These are phyloP conservation scores for Wickerhamiella vanderwaltii DNA, from an alignment of 805 yeast genomes.

Conservation along the genomic window DNA sequence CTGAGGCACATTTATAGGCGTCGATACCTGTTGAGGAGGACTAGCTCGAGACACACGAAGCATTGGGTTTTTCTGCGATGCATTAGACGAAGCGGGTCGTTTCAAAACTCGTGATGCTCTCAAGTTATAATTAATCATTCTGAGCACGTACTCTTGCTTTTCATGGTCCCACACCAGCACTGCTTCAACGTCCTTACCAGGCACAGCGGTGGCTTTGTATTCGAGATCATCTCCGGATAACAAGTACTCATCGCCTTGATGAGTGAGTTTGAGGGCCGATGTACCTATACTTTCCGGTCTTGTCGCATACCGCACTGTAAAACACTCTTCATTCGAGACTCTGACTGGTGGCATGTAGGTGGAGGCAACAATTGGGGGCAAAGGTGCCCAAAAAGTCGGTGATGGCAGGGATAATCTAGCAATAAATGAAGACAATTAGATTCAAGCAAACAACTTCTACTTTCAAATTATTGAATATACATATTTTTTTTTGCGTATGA, in stretches of 20 bases:
- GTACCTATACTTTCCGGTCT: slow-evolving; percentile 4
- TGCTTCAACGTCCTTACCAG: slow-evolving; percentile 10
- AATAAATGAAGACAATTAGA: too few species aligned
- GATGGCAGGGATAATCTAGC: too few species aligned
- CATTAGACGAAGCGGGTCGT: background rate
- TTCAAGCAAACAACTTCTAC: too few species aligned
- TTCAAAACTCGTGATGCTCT: background rate
- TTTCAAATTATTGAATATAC: too few species aligned
- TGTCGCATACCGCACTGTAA: slow-evolving; percentile 8
- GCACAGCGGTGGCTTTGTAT: background rate
- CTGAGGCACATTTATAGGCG: background rate
- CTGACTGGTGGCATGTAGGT: slow-evolving; percentile 7
- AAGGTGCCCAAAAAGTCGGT: too few species aligned
- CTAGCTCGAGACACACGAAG: background rate
- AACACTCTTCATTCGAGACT: slow-evolving; percentile 6
- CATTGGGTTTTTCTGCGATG: background rate
- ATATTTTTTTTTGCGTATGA: too few species aligned
- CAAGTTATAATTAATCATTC: slow-evolving; percentile 2
- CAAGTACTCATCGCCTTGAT: slow-evolving; percentile 1
- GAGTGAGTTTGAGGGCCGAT: background rate
- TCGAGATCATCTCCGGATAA: slow-evolving; percentile 1
- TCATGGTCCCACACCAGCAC: slow-evolving; percentile 6
- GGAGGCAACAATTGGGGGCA: too few species aligned
- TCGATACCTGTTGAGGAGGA: slow-evolving; percentile 1
- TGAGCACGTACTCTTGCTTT: slow-evolving; percentile 1